Base-by-base conservation (phyloP, 495 filamentous ascomycete genomes). In the Neohortaea acidophila region DNA sequence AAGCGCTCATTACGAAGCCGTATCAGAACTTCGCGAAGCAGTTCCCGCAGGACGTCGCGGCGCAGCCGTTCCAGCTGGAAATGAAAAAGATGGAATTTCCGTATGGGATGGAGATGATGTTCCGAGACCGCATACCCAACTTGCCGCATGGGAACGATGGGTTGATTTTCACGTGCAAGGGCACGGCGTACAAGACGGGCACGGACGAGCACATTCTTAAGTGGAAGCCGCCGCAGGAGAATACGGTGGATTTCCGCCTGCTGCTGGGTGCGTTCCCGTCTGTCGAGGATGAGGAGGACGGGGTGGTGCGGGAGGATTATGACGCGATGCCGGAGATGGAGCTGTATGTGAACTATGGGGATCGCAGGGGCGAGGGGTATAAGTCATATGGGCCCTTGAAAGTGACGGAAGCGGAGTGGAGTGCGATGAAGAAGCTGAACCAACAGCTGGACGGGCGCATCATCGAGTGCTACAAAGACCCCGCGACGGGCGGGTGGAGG, bases 111-210 rank as follows among this genome's bases (percentile, higher is more conserved):
- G 77, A 84, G 57, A 77, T 79, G 71, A 87, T 94, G 79, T 94
- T 97, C 62, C 68, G 70, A 39, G 65, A 82, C 27, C 72, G 86
- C 30, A 74, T 97, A 12, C 85, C 84, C 0, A 73, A 68, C 21
- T 69, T 97, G 9, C 77, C 72, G 43, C 89, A 97, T 54, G 83
- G 89, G 23, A 94, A 91, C 51, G 89, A 97, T 58, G 89, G 89
- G 20, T 68, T 97, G 14, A 91, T 97, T 53, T 97, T 97, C 63
- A 94, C 89, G 23, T 92, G 86, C 55, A 75, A 82, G 38, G 77
- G 68, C 44, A 79, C 77, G 21, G 73, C 79, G 1, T 97, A 97
- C 63, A 72, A 74, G 47, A 78, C 77, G 38, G 89, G 89, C 46
- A 96, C 89, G 5, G 89, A 97, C 56, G 70, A 72, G 27, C 77